Conservation (phyloP, 139 green algal species). For the Tetradesmus lagerheimii region DNA sequence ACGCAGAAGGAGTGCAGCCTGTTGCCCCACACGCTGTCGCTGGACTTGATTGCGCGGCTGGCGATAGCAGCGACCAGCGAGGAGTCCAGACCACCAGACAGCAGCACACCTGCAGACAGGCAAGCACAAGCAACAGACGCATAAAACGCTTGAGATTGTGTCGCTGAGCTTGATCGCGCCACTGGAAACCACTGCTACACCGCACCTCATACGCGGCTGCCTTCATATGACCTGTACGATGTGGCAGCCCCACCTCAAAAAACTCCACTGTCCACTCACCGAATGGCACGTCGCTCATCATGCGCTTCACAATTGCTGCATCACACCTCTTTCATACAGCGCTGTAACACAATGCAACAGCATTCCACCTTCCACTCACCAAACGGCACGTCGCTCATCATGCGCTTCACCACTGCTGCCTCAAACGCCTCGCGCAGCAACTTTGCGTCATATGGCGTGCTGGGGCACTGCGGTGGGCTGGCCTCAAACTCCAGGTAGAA, state of each 20-base stretch:
- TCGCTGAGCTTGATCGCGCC: too few relatives aligned
- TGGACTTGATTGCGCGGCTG: conserved; percentile 52
- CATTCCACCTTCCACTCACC: conserved; percentile 51
- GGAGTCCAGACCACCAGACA: conserved; percentile 97
- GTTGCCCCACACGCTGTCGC: conserved; percentile 60
- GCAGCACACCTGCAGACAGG: conserved; percentile 85
- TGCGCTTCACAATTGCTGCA: conserved; percentile 89
- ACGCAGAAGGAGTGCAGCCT: conserved; percentile 94
- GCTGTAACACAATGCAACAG: too few relatives aligned
- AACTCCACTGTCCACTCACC: conserved; percentile 41
- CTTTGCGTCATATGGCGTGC: conserved; percentile 35
- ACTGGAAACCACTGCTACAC: too few relatives aligned
- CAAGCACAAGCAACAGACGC: too few relatives aligned
- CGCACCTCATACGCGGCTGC: too few relatives aligned
- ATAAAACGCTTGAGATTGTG: too few relatives aligned
- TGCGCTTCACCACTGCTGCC: conserved; percentile 89
- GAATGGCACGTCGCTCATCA: conserved; percentile 97
- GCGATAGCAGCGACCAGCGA: conserved; percentile 92
- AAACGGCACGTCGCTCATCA: conserved; percentile 98
- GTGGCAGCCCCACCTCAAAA: too few relatives aligned
- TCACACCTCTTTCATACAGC: too few relatives aligned
- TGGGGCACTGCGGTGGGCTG: conserved; percentile 33
- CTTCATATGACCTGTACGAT: too few relatives aligned
- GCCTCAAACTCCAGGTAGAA: conserved; percentile 71
- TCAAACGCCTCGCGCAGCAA: conserved; percentile 79